Evolutionary conservation across 176 grass and related monocot genomes (phyloP).

Genomic region (Bonia amplexicaulis): DNA sequence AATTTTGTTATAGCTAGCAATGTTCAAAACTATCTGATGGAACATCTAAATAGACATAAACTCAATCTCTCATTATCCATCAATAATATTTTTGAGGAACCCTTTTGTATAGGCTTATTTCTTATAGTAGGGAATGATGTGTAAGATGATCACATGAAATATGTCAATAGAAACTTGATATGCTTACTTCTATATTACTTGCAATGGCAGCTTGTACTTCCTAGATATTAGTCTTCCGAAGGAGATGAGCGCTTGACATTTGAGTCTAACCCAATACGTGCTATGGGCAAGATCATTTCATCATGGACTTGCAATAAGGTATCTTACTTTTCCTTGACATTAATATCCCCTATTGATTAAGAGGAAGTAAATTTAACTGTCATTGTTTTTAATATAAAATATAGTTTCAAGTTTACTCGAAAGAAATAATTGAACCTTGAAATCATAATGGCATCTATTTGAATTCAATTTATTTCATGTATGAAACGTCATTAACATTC

Average conservation of each 20-base stretch:
- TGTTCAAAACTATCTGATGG: neutral
- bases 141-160: neutral
- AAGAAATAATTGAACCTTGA: conserved; percentile 15
- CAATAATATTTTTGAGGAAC: neutral
- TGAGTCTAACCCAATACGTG: neutral
- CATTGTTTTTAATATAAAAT: neutral
- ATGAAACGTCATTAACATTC: neutral
- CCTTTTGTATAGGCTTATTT: neutral
- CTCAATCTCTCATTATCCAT: neutral
- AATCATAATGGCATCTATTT: neutral
- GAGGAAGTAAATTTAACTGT: neutral
- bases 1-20: neutral
- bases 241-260: conserved; percentile 55
- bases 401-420: neutral
- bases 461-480: neutral
- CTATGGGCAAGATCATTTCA: conserved; percentile 1
- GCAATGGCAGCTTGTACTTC: conserved; percentile 58
- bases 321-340: neutral
- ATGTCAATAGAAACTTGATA: neutral
- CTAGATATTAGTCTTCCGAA: conserved; percentile 67
- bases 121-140: neutral
- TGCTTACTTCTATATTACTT: neutral
- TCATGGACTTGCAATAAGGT: conserved; percentile 33
- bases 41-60: neutral
- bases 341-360: neutral